Conservation (phyloP, 1,139 yeast genomes). For the Nakaseomyces nivariensis region DNA sequence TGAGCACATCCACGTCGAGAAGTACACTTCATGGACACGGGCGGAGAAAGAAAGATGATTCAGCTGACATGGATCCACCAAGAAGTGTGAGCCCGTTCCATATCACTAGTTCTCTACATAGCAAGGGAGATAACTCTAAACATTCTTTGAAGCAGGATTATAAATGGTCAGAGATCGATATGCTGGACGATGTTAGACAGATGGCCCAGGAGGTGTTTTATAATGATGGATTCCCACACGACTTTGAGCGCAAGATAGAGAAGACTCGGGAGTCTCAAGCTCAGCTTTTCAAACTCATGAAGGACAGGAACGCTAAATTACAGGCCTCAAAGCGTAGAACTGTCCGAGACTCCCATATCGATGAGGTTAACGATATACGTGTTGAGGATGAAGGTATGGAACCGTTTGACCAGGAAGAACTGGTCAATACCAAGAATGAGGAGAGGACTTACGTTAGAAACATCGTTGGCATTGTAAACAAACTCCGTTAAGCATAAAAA, state of each 20-base stretch:
- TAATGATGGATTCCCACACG: constrained; percentile 42
- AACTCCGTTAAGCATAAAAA: not conserved
- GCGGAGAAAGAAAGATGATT: not conserved
- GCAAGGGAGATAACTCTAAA: not conserved
- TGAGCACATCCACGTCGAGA: not conserved
- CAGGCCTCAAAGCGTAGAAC: constrained; percentile 7
- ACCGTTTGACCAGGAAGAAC: constrained; percentile 1
- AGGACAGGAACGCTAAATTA: constrained; percentile 21
- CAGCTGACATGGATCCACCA: not conserved
- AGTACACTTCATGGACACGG: not conserved
- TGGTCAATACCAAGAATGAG: constrained; percentile 1
- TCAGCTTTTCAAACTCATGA: constrained; percentile 49
- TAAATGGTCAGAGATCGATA: constrained; percentile 77
- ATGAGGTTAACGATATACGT: not conserved
- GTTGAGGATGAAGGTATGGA: constrained; percentile 3
- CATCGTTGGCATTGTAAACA: constrained; percentile 7
- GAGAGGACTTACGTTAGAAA: not conserved
- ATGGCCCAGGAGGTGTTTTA: constrained; percentile 53
- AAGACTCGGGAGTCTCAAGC: constrained; percentile 53
- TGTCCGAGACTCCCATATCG: constrained; percentile 5
- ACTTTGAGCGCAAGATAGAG: constrained; percentile 47
- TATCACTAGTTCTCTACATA: not conserved
- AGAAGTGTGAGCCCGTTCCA: not conserved
- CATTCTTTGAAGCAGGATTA: not conserved
- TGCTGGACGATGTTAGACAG: constrained; percentile 66